Conservation (phyloP, 1,139 yeast genomes). For the Kodamaea sp. region DNA sequence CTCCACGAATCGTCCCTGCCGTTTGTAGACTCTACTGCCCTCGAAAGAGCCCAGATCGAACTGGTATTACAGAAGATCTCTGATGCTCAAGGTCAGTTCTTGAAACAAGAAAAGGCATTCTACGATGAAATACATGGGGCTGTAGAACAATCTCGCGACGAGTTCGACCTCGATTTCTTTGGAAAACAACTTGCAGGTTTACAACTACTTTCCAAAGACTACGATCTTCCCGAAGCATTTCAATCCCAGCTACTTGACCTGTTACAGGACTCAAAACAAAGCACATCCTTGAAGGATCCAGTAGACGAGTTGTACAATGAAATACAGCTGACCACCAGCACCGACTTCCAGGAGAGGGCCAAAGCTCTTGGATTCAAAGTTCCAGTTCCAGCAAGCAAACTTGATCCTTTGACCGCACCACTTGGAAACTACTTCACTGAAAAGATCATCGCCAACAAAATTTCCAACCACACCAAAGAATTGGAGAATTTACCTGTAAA, state of each 20-base stretch:
- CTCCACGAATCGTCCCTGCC: conserved; percentile 3
- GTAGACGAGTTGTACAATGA: conserved; percentile 7
- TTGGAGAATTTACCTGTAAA: conserved; percentile 78
- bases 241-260: conserved; percentile 22
- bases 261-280: conserved; percentile 5
- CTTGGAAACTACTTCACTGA: conserved; percentile 49
- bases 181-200: conserved; percentile 72
- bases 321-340: conserved; percentile 3
- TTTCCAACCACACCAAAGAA: conserved; percentile 71
- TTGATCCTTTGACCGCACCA: conserved; percentile 28
- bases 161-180: conserved; percentile 52
- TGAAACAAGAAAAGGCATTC: conserved; percentile 26
- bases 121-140: conserved; percentile 10
- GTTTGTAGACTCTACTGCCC: conserved; percentile 7
- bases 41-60: conserved; percentile 32
- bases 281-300: background rate
- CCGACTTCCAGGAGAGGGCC: conserved; percentile 31
- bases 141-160: conserved; percentile 7
- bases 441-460: conserved; percentile 51
- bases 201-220: conserved; percentile 73
- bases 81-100: conserved; percentile 28
- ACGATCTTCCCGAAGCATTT: conserved; percentile 65
- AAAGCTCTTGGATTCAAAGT: conserved; percentile 33
- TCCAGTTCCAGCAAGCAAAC: conserved; percentile 22
- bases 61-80: conserved; percentile 32